Base-by-base conservation (phyloP, 768 basidiomycete genomes). In the Boletus edulis region DNA sequence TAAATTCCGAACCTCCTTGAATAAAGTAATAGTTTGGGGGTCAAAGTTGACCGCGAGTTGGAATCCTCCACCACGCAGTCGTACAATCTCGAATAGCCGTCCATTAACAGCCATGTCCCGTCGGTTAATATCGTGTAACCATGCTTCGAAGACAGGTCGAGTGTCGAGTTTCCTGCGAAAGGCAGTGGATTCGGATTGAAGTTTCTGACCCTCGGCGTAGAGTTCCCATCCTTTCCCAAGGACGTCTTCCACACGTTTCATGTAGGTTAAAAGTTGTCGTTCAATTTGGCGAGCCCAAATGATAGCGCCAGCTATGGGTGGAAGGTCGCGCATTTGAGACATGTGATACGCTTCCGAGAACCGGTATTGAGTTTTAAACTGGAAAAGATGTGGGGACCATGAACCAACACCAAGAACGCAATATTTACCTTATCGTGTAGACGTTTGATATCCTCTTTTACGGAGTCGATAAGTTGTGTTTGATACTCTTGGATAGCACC, bases 231-330 rank as follows among this genome's bases (percentile, higher is more conserved):
- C 96, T 72, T 94, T 96, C 6, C 96, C 91, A 9, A 99, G 85
- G 3, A 99, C 97, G 69, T 98, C 96, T 67, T 98, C 97, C 48
- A 98, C 96, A 15, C 96, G 89, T 70, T 95, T 96, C 96, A 99
- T 99, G 76, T 98, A 98, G 1, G 93, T 87, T 54, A 89, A 79
- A 3, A 99, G 84, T 67, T 99, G 97, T 4, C 94, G 85, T 65
- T 98, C 96, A 57, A 99, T 99, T 76, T 98, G 97, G n/a, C 89
- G 82, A 0, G 97, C 96, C 97, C 97, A 99, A 63, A 96, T 93
- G 70, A 98, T 97, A 17, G 97, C 92, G 27, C 94, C 93, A 1
- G 97, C 92, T 51, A 99, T 97, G n/a, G 95, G 94, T 2, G 96
- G 96, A 11, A 98, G 79, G 70, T 99, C 97, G 24, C 97, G 92